Evolutionary conservation across 768 basidiomycete genomes (phyloP).

Genomic region (Kwoniella mangroviensis): DNA sequence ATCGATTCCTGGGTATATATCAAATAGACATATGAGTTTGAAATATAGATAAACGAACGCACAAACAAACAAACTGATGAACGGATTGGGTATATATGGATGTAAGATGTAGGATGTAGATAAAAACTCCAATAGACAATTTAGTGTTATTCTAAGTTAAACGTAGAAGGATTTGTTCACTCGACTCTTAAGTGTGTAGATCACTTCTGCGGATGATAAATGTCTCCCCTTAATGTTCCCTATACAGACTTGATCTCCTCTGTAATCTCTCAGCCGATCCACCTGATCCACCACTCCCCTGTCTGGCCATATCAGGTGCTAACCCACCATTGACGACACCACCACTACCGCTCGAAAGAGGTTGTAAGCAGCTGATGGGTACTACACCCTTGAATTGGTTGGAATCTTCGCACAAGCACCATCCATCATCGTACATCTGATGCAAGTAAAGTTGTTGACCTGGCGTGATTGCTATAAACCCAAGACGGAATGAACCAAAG

Average conservation of each 20-base stretch:
- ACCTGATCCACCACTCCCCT: constrained; percentile 5
- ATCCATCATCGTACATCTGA: constrained; percentile 56
- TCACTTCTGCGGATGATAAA: background rate
- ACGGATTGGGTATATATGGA: no score
- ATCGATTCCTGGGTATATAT: no score
- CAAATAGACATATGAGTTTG: no score
- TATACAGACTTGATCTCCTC: constrained; percentile 31
- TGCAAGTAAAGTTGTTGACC: constrained; percentile 55
- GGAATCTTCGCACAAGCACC: constrained; percentile 55
- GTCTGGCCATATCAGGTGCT: constrained; percentile 15
- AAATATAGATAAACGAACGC: no score
- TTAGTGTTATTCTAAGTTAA: background rate
- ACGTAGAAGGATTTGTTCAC: background rate
- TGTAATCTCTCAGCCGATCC: constrained; percentile 16
- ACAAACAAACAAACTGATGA: no score
- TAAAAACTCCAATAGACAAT: no score
- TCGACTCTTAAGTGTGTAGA: background rate
- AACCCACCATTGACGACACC: background rate
- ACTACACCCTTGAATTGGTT: constrained; percentile 51
- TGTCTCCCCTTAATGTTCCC: background rate
- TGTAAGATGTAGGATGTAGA: no score
- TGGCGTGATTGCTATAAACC: constrained; percentile 45
- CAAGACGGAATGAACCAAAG: background rate
- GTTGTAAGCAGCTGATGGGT: constrained; percentile 51
- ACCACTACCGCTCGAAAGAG: constrained; percentile 30